Conservation (phyloP, 495 filamentous ascomycete genomes). For the Aspergillus incahuasiensis region DNA sequence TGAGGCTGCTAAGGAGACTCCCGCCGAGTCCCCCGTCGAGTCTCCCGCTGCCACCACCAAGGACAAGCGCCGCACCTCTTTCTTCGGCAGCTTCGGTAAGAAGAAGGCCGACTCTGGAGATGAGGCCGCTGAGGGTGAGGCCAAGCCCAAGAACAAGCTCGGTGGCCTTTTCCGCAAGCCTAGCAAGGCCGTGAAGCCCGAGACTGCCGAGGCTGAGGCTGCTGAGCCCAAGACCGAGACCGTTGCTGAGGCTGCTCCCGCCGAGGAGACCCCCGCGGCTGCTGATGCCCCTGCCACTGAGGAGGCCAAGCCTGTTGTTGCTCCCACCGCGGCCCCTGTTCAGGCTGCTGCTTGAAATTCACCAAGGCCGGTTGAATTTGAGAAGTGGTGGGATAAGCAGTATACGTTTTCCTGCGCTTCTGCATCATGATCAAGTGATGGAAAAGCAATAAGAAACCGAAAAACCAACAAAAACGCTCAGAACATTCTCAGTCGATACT, state of each 20-base stretch:
- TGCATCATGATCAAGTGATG: constrained; percentile 10
- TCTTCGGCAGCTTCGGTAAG: constrained; percentile 51
- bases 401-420: constrained; percentile 18
- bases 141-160: constrained; percentile 51
- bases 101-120: constrained; percentile 50
- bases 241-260: constrained; percentile 27
- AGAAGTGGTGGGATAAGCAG: constrained; percentile 42
- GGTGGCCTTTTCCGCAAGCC: constrained; percentile 54
- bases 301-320: constrained; percentile 33
- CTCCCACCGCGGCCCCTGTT: constrained; percentile 37
- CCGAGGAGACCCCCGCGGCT: constrained; percentile 30
- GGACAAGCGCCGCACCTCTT: constrained; percentile 52
- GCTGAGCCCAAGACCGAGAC: constrained; percentile 26
- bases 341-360: constrained; percentile 47
- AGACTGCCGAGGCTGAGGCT: constrained; percentile 30
- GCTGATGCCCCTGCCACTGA: constrained; percentile 27
- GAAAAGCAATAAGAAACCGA: constrained; percentile 8
- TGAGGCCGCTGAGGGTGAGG: constrained; percentile 45
- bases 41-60: constrained; percentile 34
- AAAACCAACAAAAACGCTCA: constrained; percentile 6
- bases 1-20: constrained; percentile 37
- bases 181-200: constrained; percentile 49
- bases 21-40: constrained; percentile 31
- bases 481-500: constrained; percentile 14
- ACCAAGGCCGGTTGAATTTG: constrained; percentile 34